These are phyloP conservation scores for Epichloe scottii DNA, from an alignment of 2,329 filamentous ascomycete species.

Conservation along the genomic window DNA sequence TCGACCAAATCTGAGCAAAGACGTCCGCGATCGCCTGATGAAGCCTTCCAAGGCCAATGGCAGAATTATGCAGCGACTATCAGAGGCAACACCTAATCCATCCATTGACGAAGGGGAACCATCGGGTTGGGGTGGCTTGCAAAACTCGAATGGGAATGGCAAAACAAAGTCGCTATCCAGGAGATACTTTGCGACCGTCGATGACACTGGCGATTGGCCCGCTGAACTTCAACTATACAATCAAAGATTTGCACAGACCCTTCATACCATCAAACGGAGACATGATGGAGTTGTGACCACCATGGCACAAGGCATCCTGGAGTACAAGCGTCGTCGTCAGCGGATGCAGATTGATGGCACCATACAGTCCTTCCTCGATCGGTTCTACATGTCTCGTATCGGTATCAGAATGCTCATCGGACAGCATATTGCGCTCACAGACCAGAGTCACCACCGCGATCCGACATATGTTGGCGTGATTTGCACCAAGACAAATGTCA, in stretches of 20 bases:
- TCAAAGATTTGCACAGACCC: constrained; percentile 71
- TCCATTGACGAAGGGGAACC: constrained; percentile 80
- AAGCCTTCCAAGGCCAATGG: constrained; percentile 45
- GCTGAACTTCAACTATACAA: constrained; percentile 93
- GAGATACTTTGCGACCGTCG: constrained; percentile 81
- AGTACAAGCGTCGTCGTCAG: constrained; percentile 94
- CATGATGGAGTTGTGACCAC: constrained; percentile 97
- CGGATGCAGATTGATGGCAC: constrained; percentile 97
- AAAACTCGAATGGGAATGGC: constrained; percentile 32
- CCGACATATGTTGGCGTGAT: constrained; percentile 97
- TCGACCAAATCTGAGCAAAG: constrained; percentile 61
- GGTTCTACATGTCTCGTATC: constrained; percentile 99
- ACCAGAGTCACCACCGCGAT: constrained; percentile 80
- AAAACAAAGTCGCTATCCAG: constrained; percentile 35
- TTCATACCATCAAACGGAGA: constrained; percentile 88
- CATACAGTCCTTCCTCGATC: constrained; percentile 93
- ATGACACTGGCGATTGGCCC: constrained; percentile 82
- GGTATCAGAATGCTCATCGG: constrained; percentile 98
- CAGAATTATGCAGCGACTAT: constrained; percentile 57
- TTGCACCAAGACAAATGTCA: constrained; percentile 95
- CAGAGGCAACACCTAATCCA: constrained; percentile 79
- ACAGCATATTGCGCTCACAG: constrained; percentile 92
- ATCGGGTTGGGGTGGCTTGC: constrained; percentile 38
- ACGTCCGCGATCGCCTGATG: constrained; percentile 69
- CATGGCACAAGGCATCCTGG: constrained; percentile 92